These are phyloP conservation scores for Phaffomyces opuntiae DNA, from an alignment of 805 yeast species.

Conservation along the genomic window DNA sequence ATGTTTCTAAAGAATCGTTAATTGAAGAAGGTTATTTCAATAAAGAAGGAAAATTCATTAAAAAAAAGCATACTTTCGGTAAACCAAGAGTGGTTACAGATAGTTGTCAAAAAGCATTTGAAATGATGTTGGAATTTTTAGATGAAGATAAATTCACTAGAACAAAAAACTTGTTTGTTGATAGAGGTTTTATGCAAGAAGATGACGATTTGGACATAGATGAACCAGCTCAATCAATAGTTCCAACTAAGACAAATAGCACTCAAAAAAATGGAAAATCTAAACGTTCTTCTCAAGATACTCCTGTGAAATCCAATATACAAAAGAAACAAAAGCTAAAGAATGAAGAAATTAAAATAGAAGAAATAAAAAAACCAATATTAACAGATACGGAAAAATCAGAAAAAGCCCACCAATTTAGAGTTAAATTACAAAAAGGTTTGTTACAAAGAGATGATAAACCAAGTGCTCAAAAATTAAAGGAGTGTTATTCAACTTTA, in stretches of 20 bases:
- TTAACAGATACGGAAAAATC: constrained; percentile 1
- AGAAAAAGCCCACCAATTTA: constrained; percentile 23
- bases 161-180: no score
- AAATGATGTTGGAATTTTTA: not conserved
- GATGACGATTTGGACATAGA: no score
- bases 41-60: not conserved
- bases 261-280: no score
- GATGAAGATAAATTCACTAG: not conserved
- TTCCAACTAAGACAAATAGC: no score
- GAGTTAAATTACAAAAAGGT: constrained; percentile 42
- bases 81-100: not conserved
- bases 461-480: constrained; percentile 34
- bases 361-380: not conserved
- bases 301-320: not conserved
- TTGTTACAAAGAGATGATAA: constrained; percentile 36
- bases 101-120: not conserved
- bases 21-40: not conserved
- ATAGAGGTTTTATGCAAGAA: no score
- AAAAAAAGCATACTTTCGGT: not conserved
- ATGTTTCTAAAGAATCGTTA: not conserved
- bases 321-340: not conserved
- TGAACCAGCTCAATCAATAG: no score
- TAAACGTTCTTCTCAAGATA: no score
- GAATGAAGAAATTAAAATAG: not conserved
- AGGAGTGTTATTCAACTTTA: constrained; percentile 24